Evolutionary conservation across 306 rosid genomes (phyloP), one percentile per base, ranked within the genome.

Genomic region (Senna siamea): DNA sequence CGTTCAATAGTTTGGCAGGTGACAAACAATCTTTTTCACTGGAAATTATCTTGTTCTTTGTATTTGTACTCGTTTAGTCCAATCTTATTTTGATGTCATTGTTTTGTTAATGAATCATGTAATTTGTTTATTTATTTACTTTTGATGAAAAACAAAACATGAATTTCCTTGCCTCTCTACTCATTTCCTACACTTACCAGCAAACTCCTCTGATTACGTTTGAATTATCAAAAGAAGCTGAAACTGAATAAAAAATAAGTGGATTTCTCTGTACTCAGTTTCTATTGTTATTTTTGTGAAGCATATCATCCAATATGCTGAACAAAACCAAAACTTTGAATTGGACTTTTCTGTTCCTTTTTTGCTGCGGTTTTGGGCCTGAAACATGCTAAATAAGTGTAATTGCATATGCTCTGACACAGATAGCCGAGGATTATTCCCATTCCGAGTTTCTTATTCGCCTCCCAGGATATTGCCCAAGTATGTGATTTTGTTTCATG

Each of bases 381-480:
- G 61, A 66, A 75, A 69, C 32, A 57, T 73, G 77, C 71, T 66
- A 73, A 69, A 67, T 38, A 22, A 26, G 35, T 56, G 51, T 47
- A 34, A 4, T 59, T 56, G 66, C 23, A 68, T 69, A 71, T 69
- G 41, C 44, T 15, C 26, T 74, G 60, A 71, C 75, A 72, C 78
- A 91, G 98, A 93, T 89, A 50, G 97, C 97, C 12, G 98, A 91
- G 83, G 98, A 91, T 85, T 93, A 93, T 87, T 91, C 98, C 52
- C 96, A 93, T 72, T 89, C 94, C 5, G 91, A 91, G 78, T 93
- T 93, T 86, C 86, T 93, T 76, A 91, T 91, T 83, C 97, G 96
- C 73, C 93, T 93, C 67, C 98, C 98, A 2, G 97, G 98, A 79
- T 91, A 93, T 81, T 89, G 96, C 82, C 98, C 98, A 69, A 91